Percentiles rank a stretch among this genome's conserved stretches.
Conservation (phyloP, 352 stramenopile genomes). For the Phytophthora citricola region DNA sequence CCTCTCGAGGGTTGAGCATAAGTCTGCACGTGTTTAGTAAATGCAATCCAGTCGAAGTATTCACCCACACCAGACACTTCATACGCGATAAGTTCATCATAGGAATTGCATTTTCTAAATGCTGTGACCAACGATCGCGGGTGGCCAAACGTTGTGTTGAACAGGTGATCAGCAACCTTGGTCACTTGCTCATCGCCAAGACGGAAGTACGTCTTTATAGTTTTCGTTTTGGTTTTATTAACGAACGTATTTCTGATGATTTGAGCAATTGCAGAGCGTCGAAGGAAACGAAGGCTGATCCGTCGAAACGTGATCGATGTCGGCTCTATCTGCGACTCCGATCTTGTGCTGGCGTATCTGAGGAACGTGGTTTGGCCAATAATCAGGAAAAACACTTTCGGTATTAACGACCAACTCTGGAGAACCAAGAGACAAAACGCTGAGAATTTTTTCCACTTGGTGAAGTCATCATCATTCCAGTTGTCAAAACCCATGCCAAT, state of each 20-base stretch:
- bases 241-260: neutral
- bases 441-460: neutral
- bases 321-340: neutral
- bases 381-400: neutral
- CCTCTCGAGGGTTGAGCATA: neutral
- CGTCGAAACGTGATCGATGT: neutral
- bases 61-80: neutral
- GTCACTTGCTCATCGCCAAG: neutral
- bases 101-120: neutral
- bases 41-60: neutral
- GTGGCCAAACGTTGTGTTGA: neutral
- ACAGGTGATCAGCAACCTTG: neutral
- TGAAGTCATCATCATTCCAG: neutral
- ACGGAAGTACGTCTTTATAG: neutral
- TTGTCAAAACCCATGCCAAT: neutral
- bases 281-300: neutral
- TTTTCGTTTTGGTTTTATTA: neutral
- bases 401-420: neutral
- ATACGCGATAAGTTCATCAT: neutral
- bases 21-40: neutral
- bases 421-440: neutral
- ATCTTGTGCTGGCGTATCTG: neutral
- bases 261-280: neutral
- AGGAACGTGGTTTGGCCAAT: neutral
- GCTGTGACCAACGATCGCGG: neutral